Evolutionary conservation across 345 rosid species (phyloP), one percentile per base, ranked within the genome.

Genomic region (Gossypium longicalyx): DNA sequence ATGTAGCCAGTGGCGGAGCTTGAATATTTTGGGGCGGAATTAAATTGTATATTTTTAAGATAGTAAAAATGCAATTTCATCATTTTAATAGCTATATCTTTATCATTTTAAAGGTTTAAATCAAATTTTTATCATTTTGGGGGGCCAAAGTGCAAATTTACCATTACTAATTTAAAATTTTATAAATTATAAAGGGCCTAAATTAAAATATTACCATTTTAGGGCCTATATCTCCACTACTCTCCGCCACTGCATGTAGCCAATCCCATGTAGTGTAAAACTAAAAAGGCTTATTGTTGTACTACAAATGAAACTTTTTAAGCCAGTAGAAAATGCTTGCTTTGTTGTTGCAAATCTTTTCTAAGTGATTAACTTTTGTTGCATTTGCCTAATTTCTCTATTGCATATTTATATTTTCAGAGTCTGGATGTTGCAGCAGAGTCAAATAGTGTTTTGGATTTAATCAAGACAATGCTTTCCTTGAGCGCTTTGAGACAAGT

Each of bases 401-500:
- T 9, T 41, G 22, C 66, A 9, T 72, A 38, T 44, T 44, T 43
- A 20, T 70, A 74, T 83, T 77, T 75, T 15, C 86, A 94, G 99
- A 83, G 75, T 77, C 83, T 89, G 86, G 97, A 94, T 61, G 53
- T 82, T 77, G 80, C 83, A 56, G 80, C 81, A 73, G 92, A 82
- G 65, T 89, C 91, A 52, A 82, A 67, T 79, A 81, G 62, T 65
- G 51, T 52, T 79, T 49, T 77, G 76, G 85, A 84, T 77, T 76
- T 94, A 80, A 85, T 91, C 44, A 89, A 85, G 79, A 89, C 93
- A 25, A 78, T 90, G 81, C 83, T 45, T 72, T 85, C 97, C 75
- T 81, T 92, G 73, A 88, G 79, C 76, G 80, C 89, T 74, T 74
- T 93, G 72, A 92, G 98, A 83, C 90, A 86, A 68, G 67, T 25